Evolutionary conservation across 2,329 filamentous ascomycete species (phyloP).

Genomic region (Aspergillus sp.): DNA sequence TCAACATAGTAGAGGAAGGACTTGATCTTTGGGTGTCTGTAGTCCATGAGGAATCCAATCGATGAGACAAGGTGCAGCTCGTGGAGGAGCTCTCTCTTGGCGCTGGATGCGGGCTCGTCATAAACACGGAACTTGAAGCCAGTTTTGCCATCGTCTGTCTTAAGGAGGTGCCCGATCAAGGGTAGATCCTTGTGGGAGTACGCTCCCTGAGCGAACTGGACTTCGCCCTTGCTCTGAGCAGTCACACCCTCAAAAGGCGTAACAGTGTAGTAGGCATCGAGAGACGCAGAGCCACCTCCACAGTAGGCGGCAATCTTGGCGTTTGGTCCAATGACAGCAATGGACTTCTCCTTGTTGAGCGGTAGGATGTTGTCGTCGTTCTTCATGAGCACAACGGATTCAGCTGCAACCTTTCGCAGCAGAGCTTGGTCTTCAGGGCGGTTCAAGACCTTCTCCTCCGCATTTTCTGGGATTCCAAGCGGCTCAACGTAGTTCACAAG

Average conservation of each 20-base stretch:
- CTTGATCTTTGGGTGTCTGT: slow-evolving; percentile 55
- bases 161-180: slow-evolving; percentile 55
- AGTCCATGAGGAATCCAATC: slow-evolving; percentile 53
- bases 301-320: slow-evolving; percentile 50
- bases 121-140: slow-evolving; percentile 65
- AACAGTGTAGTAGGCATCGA: slow-evolving; percentile 47
- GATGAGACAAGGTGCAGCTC: slow-evolving; percentile 47
- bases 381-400: slow-evolving; percentile 72
- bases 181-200: slow-evolving; percentile 67
- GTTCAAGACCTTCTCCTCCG: slow-evolving; percentile 55
- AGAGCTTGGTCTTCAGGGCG: slow-evolving; percentile 63
- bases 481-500: slow-evolving; percentile 59
- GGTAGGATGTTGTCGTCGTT: slow-evolving; percentile 67
- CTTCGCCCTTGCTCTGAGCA: slow-evolving; percentile 34
- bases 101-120: slow-evolving; percentile 55
- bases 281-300: slow-evolving; percentile 65
- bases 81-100: slow-evolving; percentile 53
- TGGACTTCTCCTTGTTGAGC: slow-evolving; percentile 45
- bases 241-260: slow-evolving; percentile 47
- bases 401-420: slow-evolving; percentile 64
- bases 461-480: slow-evolving; percentile 56
- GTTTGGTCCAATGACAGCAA: slow-evolving; percentile 57
- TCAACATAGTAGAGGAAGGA: slow-evolving; percentile 59
- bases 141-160: slow-evolving; percentile 51
- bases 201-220: slow-evolving; percentile 58